Evolutionary conservation across 768 basidiomycete genomes (phyloP), one percentile per base, ranked within the genome.

Genomic region (Tulasnella sp.): DNA sequence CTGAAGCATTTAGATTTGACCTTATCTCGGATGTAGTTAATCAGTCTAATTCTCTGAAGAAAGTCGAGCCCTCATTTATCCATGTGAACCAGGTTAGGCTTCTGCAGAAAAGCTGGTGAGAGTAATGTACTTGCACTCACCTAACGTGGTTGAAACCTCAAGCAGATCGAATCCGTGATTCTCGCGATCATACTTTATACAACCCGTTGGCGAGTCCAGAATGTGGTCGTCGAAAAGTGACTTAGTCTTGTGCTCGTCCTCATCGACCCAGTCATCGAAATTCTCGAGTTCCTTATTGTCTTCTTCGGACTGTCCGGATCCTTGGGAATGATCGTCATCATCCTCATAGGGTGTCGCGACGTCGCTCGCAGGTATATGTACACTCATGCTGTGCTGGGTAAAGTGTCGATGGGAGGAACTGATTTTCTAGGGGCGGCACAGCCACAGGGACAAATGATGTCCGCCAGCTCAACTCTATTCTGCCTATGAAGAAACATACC

Each of bases 21-120:
- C 70, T 81, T 78, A 71, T 80, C 85, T 59, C 92, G 75, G 66
- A 94, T 90, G 70, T 79, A 87, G 69, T 96, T 96, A 71, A 96
- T 81, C 52, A 96, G 71, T 49, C 87, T 80, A 64, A 91, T 83
- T 19, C 86, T 78, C 57, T 80, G 79, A 70, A 91, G 83, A 63
- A 84, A 80, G 68, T 94, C 92, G 41, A 93, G 73, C 0, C 74
- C 87, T 90, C 62, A 27, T 31, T 46, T 31, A 27, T 38, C 29
- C 53, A 41, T 38, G 53, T 53, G 34, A 53, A 56, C 22, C 34
- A 38, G 7, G 34, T 38, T 38, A 38, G 34, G 5, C 34, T 38
- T 5, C 5, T 38, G 34, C 34, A 38, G 34, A 38, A 38, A 15
- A 15, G 34, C 34, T 15, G 7, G 15, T 38, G 5, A 15, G 15